phyloP scores from a whole-genome alignment of 2,329 filamentous ascomycete genomes.

The Endoconidiophora laricicola region DNA sequence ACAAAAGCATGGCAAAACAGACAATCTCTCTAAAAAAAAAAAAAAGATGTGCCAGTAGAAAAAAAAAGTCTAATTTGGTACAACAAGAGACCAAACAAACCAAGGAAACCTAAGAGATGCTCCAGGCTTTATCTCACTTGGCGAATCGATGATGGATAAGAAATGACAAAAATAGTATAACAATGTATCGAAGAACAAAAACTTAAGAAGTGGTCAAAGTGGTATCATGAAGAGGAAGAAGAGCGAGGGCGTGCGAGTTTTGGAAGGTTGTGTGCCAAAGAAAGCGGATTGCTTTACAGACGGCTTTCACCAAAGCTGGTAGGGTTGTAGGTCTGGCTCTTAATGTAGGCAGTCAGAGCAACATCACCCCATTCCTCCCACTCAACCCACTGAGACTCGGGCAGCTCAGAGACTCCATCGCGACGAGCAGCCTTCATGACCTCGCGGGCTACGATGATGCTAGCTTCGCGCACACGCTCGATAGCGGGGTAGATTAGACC shows the following conservation, averaged over 20 bases:
- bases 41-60: neutral
- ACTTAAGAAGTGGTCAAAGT: constrained; percentile 3
- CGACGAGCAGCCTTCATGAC: constrained; percentile 84
- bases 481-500: constrained; percentile 86
- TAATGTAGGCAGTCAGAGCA: constrained; percentile 42
- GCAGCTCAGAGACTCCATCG: constrained; percentile 56
- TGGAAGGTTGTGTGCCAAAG: neutral
- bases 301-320: constrained; percentile 24
- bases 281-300: constrained; percentile 16
- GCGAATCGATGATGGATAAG: neutral
- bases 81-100: neutral
- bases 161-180: neutral
- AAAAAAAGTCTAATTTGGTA: constrained; percentile 3
- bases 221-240: constrained; percentile 7
- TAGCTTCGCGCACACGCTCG: constrained; percentile 80
- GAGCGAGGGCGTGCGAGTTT: neutral
- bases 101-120: no score
- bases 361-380: constrained; percentile 59
- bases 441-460: constrained; percentile 68
- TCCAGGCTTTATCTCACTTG: no score
- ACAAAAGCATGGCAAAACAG: neutral
- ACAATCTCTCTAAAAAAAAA: constrained; percentile 2
- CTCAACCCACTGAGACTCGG: constrained; percentile 52
- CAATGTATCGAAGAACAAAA: neutral
- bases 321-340: constrained; percentile 45